phyloP scores from a whole-genome alignment of 2,329 filamentous ascomycete species.

The Ophiocordyceps unilateralis region DNA sequence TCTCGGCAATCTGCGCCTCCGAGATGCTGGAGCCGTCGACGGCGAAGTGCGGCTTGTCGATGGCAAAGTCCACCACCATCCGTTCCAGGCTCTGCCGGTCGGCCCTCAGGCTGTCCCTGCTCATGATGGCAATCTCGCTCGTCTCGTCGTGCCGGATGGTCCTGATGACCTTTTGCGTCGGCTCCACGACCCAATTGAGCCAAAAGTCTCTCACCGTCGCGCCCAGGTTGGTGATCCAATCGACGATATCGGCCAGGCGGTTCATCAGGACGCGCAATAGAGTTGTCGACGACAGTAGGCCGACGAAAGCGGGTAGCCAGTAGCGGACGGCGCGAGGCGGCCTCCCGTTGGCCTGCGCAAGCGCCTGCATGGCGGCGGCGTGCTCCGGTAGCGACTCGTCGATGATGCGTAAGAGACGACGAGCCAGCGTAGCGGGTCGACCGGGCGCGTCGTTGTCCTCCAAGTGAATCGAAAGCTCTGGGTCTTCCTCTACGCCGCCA shows the following conservation, averaged over 20 bases:
- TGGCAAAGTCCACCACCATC: constrained; percentile 94
- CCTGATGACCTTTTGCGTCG: constrained; percentile 62
- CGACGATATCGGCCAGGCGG: constrained; percentile 56
- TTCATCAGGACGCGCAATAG: constrained; percentile 64
- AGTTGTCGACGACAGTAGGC: constrained; percentile 71
- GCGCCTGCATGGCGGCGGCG: constrained; percentile 30
- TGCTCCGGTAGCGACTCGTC: constrained; percentile 52
- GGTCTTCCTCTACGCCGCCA: constrained; percentile 42
- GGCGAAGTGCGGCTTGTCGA: constrained; percentile 55
- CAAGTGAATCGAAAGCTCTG: constrained; percentile 35
- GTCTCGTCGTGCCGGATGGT: constrained; percentile 87
- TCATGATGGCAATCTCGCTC: constrained; percentile 94
- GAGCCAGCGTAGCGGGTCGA: constrained; percentile 44
- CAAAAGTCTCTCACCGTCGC: constrained; percentile 75
- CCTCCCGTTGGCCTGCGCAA: constrained; percentile 51
- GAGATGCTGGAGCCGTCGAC: constrained; percentile 34
- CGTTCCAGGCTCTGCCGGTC: constrained; percentile 85
- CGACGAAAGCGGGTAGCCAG: constrained; percentile 61
- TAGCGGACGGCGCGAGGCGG: constrained; percentile 65
- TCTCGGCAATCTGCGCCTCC: constrained; percentile 53
- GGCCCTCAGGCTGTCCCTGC: constrained; percentile 74
- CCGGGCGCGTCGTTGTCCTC: constrained; percentile 27
- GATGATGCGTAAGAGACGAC: constrained; percentile 53
- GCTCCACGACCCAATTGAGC: constrained; percentile 90
- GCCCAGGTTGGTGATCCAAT: constrained; percentile 68